Base-by-base conservation (phyloP, 129 eudicot genomes). In the Lactuca saligna region DNA sequence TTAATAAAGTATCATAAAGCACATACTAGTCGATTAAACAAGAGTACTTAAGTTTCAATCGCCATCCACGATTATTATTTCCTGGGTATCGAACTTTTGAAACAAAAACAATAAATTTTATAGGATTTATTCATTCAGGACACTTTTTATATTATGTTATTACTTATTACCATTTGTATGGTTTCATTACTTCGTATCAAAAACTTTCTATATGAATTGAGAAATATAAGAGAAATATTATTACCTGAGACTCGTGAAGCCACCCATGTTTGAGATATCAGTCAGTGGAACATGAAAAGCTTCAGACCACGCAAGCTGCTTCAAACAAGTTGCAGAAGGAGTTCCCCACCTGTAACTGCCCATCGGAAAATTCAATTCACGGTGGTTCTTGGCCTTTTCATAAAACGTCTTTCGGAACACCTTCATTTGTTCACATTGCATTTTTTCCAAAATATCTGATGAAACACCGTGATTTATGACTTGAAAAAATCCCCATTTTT, bases 401-500 rank as follows among this genome's bases (percentile, higher is more conserved):
- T 64, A 9, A 77, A 84, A 92, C 6, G 95, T 77, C 67, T 71
- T 83, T 56, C 67, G 82, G 49, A 92, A 84, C 55, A 74, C 78
- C 68, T 84, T 83, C 48, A 77, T 78, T 76, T 92, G 96, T 69
- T 92, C 91, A 4, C 14, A 32, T 17, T 86, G 78, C 95, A 89
- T 92, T 12, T 60, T 79, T 12, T 86, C 81, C 66, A 88, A 42
- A 25, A 86, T 49, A 16, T 81, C 83, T 1, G 3, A 16, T 0
- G 91, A 77, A 49, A 89, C 65, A 7, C 98, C 96, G 49, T 92
- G 98, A 81, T 88, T 92, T 31, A 84, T 69, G 2, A 92, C 96
- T 76, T 84, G 95, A 57, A 92, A 92, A 54, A 92, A 92, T 8
- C 98, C 98, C 96, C 96, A 92, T 69, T 92, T 90, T 48, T 51